A percentile compares a stretch with the other conserved stretches of the same genome.
phyloP scores from a whole-genome alignment of 306 rosid species.

The Casuarina glauca region DNA sequence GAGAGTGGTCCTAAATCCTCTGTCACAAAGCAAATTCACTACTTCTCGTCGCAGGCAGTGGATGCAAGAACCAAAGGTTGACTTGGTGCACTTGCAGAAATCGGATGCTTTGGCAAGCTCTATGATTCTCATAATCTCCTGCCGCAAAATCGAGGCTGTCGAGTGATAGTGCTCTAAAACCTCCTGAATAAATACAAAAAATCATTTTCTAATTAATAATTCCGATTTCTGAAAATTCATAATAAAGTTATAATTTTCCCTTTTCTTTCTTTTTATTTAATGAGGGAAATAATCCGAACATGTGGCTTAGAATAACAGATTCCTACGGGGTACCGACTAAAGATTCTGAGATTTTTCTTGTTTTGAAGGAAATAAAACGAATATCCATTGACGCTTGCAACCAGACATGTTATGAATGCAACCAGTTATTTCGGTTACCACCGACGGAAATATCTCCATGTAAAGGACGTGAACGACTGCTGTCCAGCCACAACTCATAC shows the following conservation, averaged over 20 bases:
- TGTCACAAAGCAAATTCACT: conserved; percentile 37
- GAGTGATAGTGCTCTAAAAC: conserved; percentile 43
- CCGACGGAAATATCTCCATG: neutral
- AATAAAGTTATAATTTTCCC: neutral
- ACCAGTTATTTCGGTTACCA: neutral
- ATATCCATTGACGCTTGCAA: neutral
- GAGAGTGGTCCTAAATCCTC: conserved; percentile 51
- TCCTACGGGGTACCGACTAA: neutral
- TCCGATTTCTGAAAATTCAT: too few species aligned
- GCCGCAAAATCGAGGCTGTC: conserved; percentile 42
- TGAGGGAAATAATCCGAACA: neutral
- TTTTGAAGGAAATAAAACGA: neutral
- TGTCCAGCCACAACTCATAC: neutral
- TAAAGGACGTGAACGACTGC: neutral
- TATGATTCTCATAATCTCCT: conserved; percentile 43
- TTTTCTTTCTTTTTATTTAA: neutral
- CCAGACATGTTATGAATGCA: conserved; percentile 5
- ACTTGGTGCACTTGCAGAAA: conserved; percentile 42
- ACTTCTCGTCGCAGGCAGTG: conserved; percentile 48
- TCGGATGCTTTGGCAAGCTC: conserved; percentile 27
- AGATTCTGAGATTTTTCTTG: neutral
- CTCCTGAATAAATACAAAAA: conserved; percentile 37
- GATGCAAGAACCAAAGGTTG: conserved; percentile 35
- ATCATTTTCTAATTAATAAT: neutral
- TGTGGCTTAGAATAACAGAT: neutral